Evolutionary conservation across 1,284 basidiomycete genomes (phyloP), one percentile per base, ranked within the genome.

Genomic region (Hymenochaete sp.): DNA sequence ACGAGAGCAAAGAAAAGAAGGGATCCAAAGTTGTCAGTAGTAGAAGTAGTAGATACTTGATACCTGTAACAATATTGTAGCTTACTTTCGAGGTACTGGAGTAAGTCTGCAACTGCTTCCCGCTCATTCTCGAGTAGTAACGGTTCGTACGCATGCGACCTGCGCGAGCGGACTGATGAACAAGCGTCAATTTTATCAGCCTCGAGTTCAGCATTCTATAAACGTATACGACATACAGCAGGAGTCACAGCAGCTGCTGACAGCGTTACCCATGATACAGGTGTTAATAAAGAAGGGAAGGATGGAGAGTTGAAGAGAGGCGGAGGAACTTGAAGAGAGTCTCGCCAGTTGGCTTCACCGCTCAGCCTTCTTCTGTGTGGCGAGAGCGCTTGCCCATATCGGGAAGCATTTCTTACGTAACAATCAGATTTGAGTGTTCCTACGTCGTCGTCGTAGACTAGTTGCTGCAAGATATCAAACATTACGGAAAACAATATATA

Each of bases 81-180:
- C n/a, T 61, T 63, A 97, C 95, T 98, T 71, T 98, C 95, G 51
- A 98, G 82, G 62, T 92, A 98, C 64, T 98, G 95, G 5, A 98
- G 75, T 45, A 98, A 72, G 66, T 98, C 96, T 27, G 96, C 96
- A 21, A 98, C 95, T 4, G 95, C 96, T 68, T 98, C 95, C 55
- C 96, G 79, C 71, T 98, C 95, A 61, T 95, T 98, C 73, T 98
- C 96, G 45, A 98, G 73, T 46, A 98, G 72, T 47, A 98, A 68
- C 29, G 96, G 95, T 66, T 98, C 95, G 60, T 93, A 93, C 48
- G 81, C 74, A 67, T 92, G 83, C 54, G 84, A 82, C 71, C 75
- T 79, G 61, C 79, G 79, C 58, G 83, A 82, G 53, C 71, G 73
- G 63, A 85, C 85, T 88, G 21, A 8, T 6, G 47, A 51, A 33